Conservation (phyloP, 1,139 yeast species). For the Nakaseomyces uthaithaninus region DNA sequence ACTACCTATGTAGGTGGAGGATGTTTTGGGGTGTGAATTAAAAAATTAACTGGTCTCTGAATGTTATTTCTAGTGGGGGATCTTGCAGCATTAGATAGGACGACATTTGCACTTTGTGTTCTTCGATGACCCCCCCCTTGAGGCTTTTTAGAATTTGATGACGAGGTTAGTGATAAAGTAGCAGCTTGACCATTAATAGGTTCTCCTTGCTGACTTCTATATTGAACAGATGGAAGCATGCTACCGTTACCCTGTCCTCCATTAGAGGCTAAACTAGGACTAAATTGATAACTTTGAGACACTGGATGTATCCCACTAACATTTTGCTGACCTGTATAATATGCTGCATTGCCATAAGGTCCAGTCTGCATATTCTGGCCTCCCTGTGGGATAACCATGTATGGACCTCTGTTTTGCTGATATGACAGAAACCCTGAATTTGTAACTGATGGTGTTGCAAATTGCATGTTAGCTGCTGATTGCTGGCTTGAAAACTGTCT, state of each 20-base stretch:
- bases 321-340: not conserved
- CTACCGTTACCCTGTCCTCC: not conserved
- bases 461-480: not conserved
- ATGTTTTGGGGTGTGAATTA: constrained; percentile 28
- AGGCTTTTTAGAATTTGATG: constrained; percentile 5
- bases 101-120: constrained; percentile 25
- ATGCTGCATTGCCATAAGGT: not conserved
- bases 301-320: not conserved
- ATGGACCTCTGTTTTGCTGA: not conserved
- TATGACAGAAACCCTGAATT: constrained; percentile 1
- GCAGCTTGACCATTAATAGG: constrained; percentile 1
- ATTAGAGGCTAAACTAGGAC: not conserved
- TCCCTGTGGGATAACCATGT: not conserved
- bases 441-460: not conserved
- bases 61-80: constrained; percentile 18
- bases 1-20: constrained; percentile 22
- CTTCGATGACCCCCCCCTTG: constrained; percentile 20
- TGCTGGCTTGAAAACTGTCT: not conserved
- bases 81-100: constrained; percentile 11
- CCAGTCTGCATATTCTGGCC: not conserved
- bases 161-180: constrained; percentile 8
- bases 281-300: not conserved
- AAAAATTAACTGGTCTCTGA: constrained; percentile 24
- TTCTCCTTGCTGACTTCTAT: constrained; percentile 1
- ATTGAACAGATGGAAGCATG: constrained; percentile 2